A percentile compares a stretch with the other conserved stretches of the same genome.
Evolutionary conservation across 768 basidiomycete species (phyloP).

Genomic region (Hygrocybe punicea): DNA sequence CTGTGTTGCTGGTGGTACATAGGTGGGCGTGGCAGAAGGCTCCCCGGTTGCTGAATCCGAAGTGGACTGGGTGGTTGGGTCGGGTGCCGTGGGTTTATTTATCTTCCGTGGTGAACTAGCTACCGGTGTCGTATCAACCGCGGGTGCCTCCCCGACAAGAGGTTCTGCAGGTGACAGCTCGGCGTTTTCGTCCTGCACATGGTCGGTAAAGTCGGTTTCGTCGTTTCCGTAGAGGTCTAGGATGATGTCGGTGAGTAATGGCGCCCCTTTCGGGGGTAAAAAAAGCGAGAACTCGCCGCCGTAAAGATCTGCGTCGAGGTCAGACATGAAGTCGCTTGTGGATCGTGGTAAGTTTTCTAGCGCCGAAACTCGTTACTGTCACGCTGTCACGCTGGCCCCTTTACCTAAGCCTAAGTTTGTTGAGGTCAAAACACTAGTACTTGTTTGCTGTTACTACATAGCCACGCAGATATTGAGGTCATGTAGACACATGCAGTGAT

Average conservation of each 20-base stretch:
- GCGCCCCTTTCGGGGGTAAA: neutral
- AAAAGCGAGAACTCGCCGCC: slow-evolving; percentile 55
- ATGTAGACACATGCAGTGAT: no score
- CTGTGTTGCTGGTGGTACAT: slow-evolving; percentile 45
- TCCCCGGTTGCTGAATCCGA: slow-evolving; percentile 8
- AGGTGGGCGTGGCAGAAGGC: neutral
- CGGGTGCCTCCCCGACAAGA: slow-evolving; percentile 18
- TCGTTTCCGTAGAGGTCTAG: slow-evolving; percentile 75
- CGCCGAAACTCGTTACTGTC: no score
- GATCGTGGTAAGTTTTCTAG: no score
- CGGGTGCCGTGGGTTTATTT: slow-evolving; percentile 17
- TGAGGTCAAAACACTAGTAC: no score
- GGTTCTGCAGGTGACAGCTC: slow-evolving; percentile 26
- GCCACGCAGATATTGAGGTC: no score
- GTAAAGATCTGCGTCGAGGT: slow-evolving; percentile 87
- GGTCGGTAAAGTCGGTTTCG: slow-evolving; percentile 57
- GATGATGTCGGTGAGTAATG: neutral
- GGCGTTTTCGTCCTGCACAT: slow-evolving; percentile 39
- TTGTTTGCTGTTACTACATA: no score
- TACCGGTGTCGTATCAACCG: slow-evolving; percentile 15
- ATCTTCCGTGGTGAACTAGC: slow-evolving; percentile 10
- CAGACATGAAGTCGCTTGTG: slow-evolving; percentile 51
- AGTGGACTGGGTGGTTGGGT: slow-evolving; percentile 27
- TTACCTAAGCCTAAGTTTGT: no score
- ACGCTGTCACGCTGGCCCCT: no score